phyloP scores from a whole-genome alignment of 225 moss, liverwort and hornwort genomes.

The Sphagnum tenellum region DNA sequence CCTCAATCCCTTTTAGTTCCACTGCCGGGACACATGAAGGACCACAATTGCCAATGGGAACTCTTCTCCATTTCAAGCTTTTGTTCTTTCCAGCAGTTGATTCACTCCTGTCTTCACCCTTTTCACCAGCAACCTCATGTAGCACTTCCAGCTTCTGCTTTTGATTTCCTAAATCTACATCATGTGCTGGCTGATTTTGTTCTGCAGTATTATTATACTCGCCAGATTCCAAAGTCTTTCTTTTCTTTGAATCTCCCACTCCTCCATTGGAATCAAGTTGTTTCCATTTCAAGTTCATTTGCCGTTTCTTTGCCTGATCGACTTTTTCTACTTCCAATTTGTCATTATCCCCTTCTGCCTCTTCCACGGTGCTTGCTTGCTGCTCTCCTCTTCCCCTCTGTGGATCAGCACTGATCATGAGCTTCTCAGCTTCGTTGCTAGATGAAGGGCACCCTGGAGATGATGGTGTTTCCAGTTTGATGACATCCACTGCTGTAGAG shows the following conservation, averaged over 20 bases:
- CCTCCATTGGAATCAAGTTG: slow-evolving; percentile 42
- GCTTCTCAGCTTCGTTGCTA: slow-evolving; percentile 36
- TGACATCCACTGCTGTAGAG: slow-evolving; percentile 32
- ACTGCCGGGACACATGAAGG: slow-evolving; percentile 14
- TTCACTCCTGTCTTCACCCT: not conserved
- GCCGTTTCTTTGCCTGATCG: slow-evolving; percentile 36
- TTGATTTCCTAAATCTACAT: slow-evolving; percentile 16
- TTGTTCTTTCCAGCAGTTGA: slow-evolving; percentile 14
- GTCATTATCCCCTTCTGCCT: slow-evolving; percentile 19
- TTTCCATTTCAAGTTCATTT: slow-evolving; percentile 63
- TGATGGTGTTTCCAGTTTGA: slow-evolving; percentile 54
- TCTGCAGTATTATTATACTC: not conserved
- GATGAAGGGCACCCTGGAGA: slow-evolving; percentile 44
- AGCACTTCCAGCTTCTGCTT: slow-evolving; percentile 12
- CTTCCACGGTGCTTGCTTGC: not conserved
- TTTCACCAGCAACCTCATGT: slow-evolving; percentile 15
- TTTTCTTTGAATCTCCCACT: slow-evolving; percentile 41
- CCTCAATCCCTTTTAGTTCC: slow-evolving; percentile 29
- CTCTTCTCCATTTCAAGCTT: slow-evolving; percentile 33
- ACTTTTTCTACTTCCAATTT: slow-evolving; percentile 17
- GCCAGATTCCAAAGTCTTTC: slow-evolving; percentile 18
- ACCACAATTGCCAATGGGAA: slow-evolving; percentile 19
- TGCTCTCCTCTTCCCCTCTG: slow-evolving; percentile 4
- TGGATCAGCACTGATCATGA: slow-evolving; percentile 35
- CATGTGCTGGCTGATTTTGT: slow-evolving; percentile 14